Evolutionary conservation across 306 rosid species (phyloP), one percentile per base, ranked within the genome.

Genomic region (Vigna mungo): DNA sequence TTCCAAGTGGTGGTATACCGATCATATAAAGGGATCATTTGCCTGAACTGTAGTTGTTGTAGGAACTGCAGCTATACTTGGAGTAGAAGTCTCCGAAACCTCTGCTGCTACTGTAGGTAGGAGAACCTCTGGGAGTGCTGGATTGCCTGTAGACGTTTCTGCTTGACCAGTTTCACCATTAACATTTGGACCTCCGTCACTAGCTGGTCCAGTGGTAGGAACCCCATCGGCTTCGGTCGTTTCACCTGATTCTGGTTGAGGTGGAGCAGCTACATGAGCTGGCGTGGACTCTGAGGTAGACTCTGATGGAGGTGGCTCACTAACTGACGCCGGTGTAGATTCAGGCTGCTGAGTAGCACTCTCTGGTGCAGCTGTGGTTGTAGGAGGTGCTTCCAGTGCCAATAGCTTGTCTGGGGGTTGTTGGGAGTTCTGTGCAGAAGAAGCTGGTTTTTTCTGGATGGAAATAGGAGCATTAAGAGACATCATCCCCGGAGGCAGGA

Each of bases 401-500:
- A 96, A 82, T 9, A 80, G 97, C 89, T 92, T 89, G 68, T 75
- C 91, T 4, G 91, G 88, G 77, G 82, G 89, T 68, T 78, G 96
- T 78, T 66, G 88, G 54, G 88, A 66, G 78, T 78, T 85, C 85
- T 86, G 97, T 14, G 85, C 75, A 54, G 88, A 83, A 63, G 90
- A 80, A 81, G 78, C 81, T 23, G 88, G 91, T 87, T 91, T 93
- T 82, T 96, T 96, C 83, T 86, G 90, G 60, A 86, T 71, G 37
- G 96, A 75, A 30, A 91, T 85, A 58, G 99, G 87, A 77, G 81
- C 89, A 62, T 92, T 76, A 25, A 92, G 88, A 73, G 99, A 88
- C 30, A 82, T 27, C 97, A 96, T 91, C 59, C 98, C 99, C 0
- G 97, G 99, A 80, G 99, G 99, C 80, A 96, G 84, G 80, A 92